Evolutionary conservation across 139 green algal genomes (phyloP), one percentile per base, ranked within the genome.

Genomic region (Tetraselmis chui): DNA sequence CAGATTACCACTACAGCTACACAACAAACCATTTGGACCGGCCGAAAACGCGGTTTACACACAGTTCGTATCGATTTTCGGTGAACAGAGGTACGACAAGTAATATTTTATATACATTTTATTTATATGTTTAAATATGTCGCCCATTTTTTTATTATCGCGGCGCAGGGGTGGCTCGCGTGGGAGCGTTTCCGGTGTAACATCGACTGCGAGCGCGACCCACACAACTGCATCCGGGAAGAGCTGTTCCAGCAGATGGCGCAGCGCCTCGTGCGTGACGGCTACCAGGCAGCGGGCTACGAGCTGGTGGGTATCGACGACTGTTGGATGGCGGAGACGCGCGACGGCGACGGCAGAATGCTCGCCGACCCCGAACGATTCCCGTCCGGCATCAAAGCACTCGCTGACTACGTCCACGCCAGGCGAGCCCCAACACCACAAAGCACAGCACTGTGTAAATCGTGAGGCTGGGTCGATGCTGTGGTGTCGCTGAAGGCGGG

Each of bases 301-400:
- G n/a, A 83, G 22, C 29, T 30, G 2, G 67, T 83, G 23, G 28
- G 28, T n/a, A 78, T 83, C 31, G 80, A 83, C 29, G 80, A 83
- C 29, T 78, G 80, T 30, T 83, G 80, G 80, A 31, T 79, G 2
- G 80, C 28, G n/a, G 74, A 30, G 0, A 32, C 25, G 32, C 26
- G 80, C n/a, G 67, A 78, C 30, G 58, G 1, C 30, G 24, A 59
- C n/a, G 67, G 67, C n/a, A 22, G 29, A 18, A 26, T 83, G 28
- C 28, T 77, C 29, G 30, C 80, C 5, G 67, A 83, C 2, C 29
- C 80, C 30, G 31, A 27, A 2, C 67, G 80, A 1, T 83, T 83
- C 32, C 80, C 80, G 24, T 45, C 26, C 27, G 80, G 80, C 45
- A 83, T 83, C n/a, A 59, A n/a, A 23, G 58, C 28, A 26, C 1